These are phyloP conservation scores for Dichotomocladium elegans DNA, from an alignment of 371 early-diverging fungal genomes.

Conservation along the genomic window DNA sequence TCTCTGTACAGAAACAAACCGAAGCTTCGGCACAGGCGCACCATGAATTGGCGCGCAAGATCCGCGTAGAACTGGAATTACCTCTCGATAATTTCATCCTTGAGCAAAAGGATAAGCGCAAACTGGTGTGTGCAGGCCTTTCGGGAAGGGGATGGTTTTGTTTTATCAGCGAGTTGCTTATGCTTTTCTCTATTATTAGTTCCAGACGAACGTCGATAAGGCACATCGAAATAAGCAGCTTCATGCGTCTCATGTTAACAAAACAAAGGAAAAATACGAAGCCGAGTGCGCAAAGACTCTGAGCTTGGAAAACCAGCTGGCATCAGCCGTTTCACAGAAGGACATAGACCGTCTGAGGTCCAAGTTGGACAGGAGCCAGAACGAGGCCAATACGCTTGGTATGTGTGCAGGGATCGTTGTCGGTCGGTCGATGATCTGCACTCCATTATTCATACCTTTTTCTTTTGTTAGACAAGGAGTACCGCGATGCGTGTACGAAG, in stretches of 20 bases:
- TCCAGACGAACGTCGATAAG: slow-evolving; percentile 50
- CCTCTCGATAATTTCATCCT: slow-evolving; percentile 73
- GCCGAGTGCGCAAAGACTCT: slow-evolving; percentile 50
- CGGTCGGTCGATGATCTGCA: background rate
- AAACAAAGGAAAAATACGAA: slow-evolving; percentile 57
- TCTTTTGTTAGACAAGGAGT: slow-evolving; percentile 58
- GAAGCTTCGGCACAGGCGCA: slow-evolving; percentile 77
- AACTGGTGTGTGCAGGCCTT: slow-evolving; percentile 54
- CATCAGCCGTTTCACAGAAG: slow-evolving; percentile 12
- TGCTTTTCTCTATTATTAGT: slow-evolving; percentile 4
- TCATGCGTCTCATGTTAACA: slow-evolving; percentile 35
- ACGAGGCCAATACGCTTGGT: slow-evolving; percentile 36
- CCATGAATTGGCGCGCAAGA: slow-evolving; percentile 72
- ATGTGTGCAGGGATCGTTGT: background rate
- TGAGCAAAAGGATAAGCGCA: slow-evolving; percentile 76
- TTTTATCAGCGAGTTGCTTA: background rate
- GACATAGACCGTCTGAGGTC: slow-evolving; percentile 34
- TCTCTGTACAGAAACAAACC: slow-evolving; percentile 71
- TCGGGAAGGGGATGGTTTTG: background rate
- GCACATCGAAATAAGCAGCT: slow-evolving; percentile 54
- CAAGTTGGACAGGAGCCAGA: slow-evolving; percentile 30
- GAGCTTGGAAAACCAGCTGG: slow-evolving; percentile 33
- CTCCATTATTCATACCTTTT: background rate
- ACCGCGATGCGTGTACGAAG: slow-evolving; percentile 59
- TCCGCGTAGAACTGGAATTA: slow-evolving; percentile 72